These are phyloP conservation scores for Leishmania aethiopica DNA, from an alignment of 208 protist species.

Conservation along the genomic window DNA sequence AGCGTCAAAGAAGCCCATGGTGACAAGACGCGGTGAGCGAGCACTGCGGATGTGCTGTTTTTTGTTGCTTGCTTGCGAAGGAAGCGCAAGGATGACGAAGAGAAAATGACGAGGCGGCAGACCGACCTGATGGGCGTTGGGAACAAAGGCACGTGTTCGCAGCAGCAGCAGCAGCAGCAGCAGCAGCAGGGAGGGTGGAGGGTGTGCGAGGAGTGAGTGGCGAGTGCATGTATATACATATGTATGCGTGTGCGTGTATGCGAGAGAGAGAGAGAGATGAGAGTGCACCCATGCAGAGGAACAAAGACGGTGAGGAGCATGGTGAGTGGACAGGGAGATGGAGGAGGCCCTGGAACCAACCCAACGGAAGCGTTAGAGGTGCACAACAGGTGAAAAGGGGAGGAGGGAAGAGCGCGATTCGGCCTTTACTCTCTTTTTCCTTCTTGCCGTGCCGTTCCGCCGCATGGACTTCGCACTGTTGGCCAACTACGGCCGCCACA, in stretches of 20 bases:
- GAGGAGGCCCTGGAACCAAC: not conserved
- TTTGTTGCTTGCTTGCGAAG: not conserved
- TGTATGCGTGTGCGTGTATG: not conserved
- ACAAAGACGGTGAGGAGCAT: not conserved
- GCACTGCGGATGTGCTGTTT: not conserved
- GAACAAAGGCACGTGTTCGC: not conserved
- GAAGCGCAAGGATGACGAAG: not conserved
- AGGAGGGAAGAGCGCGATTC: not conserved
- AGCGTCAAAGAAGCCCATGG: conserved; percentile 93
- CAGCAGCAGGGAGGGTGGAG: not conserved
- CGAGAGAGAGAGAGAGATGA: not conserved
- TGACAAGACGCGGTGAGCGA: conserved; percentile 10
- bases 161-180: not conserved
- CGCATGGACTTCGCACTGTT: not conserved
- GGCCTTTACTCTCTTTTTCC: not conserved
- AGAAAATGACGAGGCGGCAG: not conserved
- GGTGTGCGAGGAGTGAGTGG: not conserved
- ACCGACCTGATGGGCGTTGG: not conserved
- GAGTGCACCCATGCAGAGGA: not conserved
- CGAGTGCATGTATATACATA: not conserved
- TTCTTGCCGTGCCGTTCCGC: not conserved
- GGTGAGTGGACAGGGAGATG: conserved; percentile 1
- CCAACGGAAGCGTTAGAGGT: not conserved
- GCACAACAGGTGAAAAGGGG: not conserved
- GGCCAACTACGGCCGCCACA: not conserved